Evolutionary conservation across 331 rosid species (phyloP).

Genomic region (Acacia concinna): DNA sequence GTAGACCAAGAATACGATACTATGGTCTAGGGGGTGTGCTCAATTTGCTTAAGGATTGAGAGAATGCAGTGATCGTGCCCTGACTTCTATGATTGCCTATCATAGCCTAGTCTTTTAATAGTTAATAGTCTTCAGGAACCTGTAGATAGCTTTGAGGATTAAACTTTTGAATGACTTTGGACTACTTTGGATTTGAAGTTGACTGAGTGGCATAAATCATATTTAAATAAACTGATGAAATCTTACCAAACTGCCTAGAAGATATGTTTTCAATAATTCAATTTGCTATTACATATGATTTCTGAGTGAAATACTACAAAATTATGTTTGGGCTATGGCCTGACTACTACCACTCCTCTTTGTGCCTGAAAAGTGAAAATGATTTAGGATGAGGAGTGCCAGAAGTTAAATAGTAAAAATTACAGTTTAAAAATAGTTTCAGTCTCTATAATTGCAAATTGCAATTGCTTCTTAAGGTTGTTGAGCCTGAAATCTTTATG

Average conservation of each 20-base stretch:
- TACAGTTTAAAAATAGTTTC: not conserved
- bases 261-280: not conserved
- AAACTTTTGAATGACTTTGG: conserved; percentile 8
- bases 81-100: not conserved
- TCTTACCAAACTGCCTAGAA: not conserved
- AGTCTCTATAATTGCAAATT: not conserved
- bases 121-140: not conserved
- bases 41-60: not conserved
- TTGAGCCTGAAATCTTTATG: not conserved
- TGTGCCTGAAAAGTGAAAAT: not conserved
- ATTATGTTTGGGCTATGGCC: not conserved
- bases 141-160: not conserved
- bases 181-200: not conserved
- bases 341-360: not conserved
- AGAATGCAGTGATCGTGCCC: not conserved
- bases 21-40: not conserved
- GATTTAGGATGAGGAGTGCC: not conserved
- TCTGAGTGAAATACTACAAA: not conserved
- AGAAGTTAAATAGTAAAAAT: not conserved
- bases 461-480: not conserved
- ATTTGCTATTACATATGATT: not conserved
- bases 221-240: not conserved
- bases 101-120: not conserved
- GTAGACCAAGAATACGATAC: not conserved
- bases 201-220: not conserved